A percentile compares a stretch with the other conserved stretches of the same genome.
phyloP scores from a whole-genome alignment of 2,329 filamentous ascomycete species.

The Colletotrichum brevisporum region DNA sequence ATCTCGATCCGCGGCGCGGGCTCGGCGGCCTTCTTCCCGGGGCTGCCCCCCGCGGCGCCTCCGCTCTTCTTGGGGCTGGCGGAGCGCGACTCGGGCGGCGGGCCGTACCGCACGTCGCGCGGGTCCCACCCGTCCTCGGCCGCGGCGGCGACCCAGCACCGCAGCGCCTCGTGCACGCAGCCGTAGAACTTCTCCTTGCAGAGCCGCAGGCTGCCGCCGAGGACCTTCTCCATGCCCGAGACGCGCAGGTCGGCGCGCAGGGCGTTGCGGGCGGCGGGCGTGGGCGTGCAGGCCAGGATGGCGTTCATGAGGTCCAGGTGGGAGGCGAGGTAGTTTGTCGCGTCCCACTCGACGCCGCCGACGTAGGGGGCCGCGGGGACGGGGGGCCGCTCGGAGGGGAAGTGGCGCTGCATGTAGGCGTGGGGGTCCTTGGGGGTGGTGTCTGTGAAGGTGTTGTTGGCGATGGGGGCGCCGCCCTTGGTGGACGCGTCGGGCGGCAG shows the following conservation, averaged over 20 bases:
- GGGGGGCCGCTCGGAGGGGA: constrained; percentile 88
- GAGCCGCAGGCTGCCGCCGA: constrained; percentile 86
- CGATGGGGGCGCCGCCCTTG: constrained; percentile 43
- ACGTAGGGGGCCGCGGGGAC: constrained; percentile 96
- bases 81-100: constrained; percentile 57
- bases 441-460: constrained; percentile 52
- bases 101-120: constrained; percentile 82
- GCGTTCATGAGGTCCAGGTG: constrained; percentile 95
- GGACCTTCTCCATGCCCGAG: constrained; percentile 91
- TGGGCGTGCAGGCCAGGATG: constrained; percentile 85
- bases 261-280: constrained; percentile 77
- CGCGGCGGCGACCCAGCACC: constrained; percentile 91
- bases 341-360: constrained; percentile 98
- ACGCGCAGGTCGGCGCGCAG: constrained; percentile 84
- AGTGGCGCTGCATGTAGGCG: constrained; percentile 78
- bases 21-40: constrained; percentile 59
- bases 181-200: constrained; percentile 99
- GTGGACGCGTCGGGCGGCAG: constrained; percentile 64
- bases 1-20: constrained; percentile 74
- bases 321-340: constrained; percentile 93
- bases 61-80: constrained; percentile 61
- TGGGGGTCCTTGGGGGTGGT: constrained; percentile 56
- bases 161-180: constrained; percentile 88
- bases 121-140: constrained; percentile 91
- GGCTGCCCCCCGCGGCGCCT: constrained; percentile 33